These are phyloP conservation scores for Raddia guianensis DNA, from an alignment of 176 grass and related monocot species.

Conservation along the genomic window DNA sequence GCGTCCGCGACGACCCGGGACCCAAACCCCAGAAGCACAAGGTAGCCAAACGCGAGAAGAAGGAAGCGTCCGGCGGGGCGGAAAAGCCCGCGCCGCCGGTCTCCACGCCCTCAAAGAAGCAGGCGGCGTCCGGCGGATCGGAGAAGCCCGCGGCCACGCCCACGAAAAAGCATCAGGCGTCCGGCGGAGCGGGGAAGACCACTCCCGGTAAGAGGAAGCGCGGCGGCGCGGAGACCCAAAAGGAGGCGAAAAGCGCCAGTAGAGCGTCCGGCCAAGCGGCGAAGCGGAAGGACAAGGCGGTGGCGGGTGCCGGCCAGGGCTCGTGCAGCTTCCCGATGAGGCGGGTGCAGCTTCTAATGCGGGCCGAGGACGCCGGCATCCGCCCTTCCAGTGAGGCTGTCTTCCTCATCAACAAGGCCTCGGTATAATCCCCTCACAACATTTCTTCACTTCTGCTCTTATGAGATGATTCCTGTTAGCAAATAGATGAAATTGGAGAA, in stretches of 20 bases:
- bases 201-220: slow-evolving; percentile 47
- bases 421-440: slow-evolving; percentile 37
- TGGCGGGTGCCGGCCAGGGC: not conserved
- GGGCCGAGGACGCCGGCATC: slow-evolving; percentile 52
- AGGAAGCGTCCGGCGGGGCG: not conserved
- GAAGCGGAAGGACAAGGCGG: slow-evolving; percentile 41
- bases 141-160: slow-evolving; percentile 1
- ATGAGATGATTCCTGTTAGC: not conserved
- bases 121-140: not conserved
- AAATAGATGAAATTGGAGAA: slow-evolving; percentile 2
- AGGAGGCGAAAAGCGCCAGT: slow-evolving; percentile 28
- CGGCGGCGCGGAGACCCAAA: not conserved
- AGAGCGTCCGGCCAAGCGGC: slow-evolving; percentile 30
- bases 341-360: slow-evolving; percentile 68
- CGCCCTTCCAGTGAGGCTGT: slow-evolving; percentile 62
- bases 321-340: slow-evolving; percentile 66
- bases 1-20: not conserved
- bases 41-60: slow-evolving; percentile 25
- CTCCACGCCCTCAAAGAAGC: not conserved
- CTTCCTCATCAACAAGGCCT: slow-evolving; percentile 92
- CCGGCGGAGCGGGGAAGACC: slow-evolving; percentile 9
- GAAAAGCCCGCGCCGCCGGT: not conserved
- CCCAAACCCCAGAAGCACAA: slow-evolving; percentile 17
- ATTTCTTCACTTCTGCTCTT: not conserved
- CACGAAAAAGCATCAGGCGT: slow-evolving; percentile 19